Conservation (phyloP, 2,329 filamentous ascomycete genomes). For the Fusarium tupiense region DNA sequence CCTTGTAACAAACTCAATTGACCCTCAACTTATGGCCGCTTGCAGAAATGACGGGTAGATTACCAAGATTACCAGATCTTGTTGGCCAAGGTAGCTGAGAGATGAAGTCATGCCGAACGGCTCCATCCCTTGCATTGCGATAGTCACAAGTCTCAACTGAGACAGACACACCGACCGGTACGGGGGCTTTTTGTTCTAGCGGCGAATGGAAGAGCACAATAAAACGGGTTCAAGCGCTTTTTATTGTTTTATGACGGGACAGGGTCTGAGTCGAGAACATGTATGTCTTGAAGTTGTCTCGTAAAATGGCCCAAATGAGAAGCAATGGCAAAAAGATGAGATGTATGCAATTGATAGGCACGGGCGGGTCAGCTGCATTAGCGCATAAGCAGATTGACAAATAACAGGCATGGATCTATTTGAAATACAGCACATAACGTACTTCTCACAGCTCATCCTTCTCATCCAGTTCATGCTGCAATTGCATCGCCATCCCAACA, state of each 20-base stretch:
- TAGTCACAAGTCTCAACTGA: constrained; percentile 13
- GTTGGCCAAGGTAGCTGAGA: neutral
- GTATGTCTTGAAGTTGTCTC: neutral
- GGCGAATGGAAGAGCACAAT: neutral
- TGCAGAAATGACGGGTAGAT: neutral
- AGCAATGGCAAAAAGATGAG: neutral
- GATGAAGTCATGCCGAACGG: neutral
- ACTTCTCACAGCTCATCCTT: constrained; percentile 39
- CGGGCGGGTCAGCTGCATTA: neutral
- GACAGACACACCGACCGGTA: constrained; percentile 23
- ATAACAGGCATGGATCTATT: neutral
- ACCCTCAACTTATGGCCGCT: neutral
- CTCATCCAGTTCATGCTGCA: constrained; percentile 43
- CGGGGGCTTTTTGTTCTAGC: constrained; percentile 17
- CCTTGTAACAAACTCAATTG: neutral
- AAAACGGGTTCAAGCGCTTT: neutral
- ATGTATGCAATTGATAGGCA: neutral
- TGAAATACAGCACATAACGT: neutral
- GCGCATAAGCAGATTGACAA: neutral
- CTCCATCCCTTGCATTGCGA: constrained; percentile 25
- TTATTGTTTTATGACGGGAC: neutral
- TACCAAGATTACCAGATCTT: neutral
- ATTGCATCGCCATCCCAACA: constrained; percentile 40
- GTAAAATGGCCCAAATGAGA: neutral
- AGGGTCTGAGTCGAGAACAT: neutral